Base-by-base conservation (phyloP, 2,329 filamentous ascomycete genomes). In the Huntiella savannae region DNA sequence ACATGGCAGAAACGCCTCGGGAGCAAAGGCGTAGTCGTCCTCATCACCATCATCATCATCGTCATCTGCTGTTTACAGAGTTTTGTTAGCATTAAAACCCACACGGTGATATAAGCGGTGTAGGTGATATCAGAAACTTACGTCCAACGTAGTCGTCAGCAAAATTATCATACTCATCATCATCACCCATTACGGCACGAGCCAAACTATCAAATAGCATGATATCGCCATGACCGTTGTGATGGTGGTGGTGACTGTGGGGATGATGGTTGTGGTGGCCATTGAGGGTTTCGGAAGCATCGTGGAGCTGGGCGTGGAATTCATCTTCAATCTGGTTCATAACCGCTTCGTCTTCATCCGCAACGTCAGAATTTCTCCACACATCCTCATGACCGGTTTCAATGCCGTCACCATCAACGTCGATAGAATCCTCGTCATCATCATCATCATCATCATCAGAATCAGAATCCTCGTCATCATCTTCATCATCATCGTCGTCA, bases 11-110 rank as follows among this genome's bases (percentile, higher is more conserved):
- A 43, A 17, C 7, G 33, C 40, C 10, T 69, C 69, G 17, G 73
- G 71, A 50, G 76, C 73, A 50, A 75, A 77, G 49, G 72, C 64
- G 54, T 75, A 76, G 46, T 77, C 71, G 15, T 75, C 73, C 43
- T 84, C 80, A 16, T 79, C 75, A 38, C 79, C 77, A 36, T 82
- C 79, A 13, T 82, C 78, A 40, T 85, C 82, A 4, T 75, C 71
- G 12, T 52, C 70, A 36, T 67, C 66, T 44, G 67, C 60, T 62
- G 36, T 4, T 40, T 15, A 7, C 55, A 43, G 12, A 12, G 19
- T n/a, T 33, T 17, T 58, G 54, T 59, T 52, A 57, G 53, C 42
- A 35, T 28, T 15, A 5, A 1, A 22, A 19, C 8, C 8, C 19
- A 28, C 12, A 28, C 2, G 7, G 3, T 28, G 3, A 28, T 8